A percentile compares a stretch with the other conserved stretches of the same genome.
Evolutionary conservation across 805 yeast genomes (phyloP).

Genomic region (Hanseniaspora taiwanica): DNA sequence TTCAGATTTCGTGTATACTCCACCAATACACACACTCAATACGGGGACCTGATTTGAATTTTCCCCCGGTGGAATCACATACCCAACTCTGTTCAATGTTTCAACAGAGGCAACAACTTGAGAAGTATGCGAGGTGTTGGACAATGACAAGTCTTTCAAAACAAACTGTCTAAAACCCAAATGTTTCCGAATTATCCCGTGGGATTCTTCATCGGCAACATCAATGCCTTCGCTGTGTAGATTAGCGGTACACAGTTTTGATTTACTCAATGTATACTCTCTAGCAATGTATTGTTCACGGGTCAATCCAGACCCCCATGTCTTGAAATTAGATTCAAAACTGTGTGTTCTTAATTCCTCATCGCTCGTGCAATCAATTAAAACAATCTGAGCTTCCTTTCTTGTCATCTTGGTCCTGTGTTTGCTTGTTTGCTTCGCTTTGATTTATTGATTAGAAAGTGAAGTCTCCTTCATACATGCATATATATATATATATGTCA

Average conservation of each 20-base stretch:
- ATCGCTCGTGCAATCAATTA: slow-evolving; percentile 16
- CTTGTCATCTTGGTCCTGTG: too few relatives aligned
- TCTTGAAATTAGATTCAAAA: slow-evolving; percentile 21
- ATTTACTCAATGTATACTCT: slow-evolving; percentile 22
- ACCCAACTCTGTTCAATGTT: slow-evolving; percentile 27
- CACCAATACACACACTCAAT: slow-evolving; percentile 36
- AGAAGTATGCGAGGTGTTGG: slow-evolving; percentile 14
- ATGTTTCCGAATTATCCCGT: slow-evolving; percentile 7
- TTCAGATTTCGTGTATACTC: slow-evolving; percentile 39
- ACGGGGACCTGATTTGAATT: slow-evolving; percentile 19
- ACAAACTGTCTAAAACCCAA: slow-evolving; percentile 27
- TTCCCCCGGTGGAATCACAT: slow-evolving; percentile 16
- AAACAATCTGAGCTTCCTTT: slow-evolving; percentile 4
- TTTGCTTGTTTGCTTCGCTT: too few relatives aligned
- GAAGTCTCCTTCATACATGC: too few relatives aligned
- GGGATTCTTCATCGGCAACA: slow-evolving; percentile 6
- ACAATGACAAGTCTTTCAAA: slow-evolving; percentile 17
- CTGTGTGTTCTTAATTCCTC: slow-evolving; percentile 25
- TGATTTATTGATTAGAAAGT: neutral
- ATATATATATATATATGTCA: too few relatives aligned
- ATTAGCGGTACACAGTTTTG: slow-evolving; percentile 14
- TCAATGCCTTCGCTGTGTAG: slow-evolving; percentile 14
- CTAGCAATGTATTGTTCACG: slow-evolving; percentile 26
- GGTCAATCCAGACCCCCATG: slow-evolving; percentile 25
- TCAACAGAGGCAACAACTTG: slow-evolving; percentile 31